These are phyloP conservation scores for Chaetomium globosum DNA, from an alignment of 2,329 filamentous ascomycete genomes.

Conservation along the genomic window DNA sequence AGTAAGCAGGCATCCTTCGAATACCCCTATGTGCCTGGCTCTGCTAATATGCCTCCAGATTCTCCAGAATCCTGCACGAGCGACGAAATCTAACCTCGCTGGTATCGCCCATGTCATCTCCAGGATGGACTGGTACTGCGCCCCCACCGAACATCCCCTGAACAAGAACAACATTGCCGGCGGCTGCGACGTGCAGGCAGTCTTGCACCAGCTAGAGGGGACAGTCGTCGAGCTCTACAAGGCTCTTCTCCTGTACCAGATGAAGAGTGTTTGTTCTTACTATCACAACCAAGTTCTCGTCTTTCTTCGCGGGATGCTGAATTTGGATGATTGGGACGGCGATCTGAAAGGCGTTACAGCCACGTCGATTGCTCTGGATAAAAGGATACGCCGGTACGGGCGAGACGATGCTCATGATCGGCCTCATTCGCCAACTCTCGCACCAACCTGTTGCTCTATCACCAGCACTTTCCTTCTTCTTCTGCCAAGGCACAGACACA, in stretches of 20 bases:
- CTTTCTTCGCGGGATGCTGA: too few relatives aligned
- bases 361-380: conserved; percentile 31
- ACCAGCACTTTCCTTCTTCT: conserved; percentile 17
- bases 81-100: conserved; percentile 20
- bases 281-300: conserved; percentile 37
- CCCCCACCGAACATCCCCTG: conserved; percentile 29
- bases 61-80: too few relatives aligned
- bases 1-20: conserved; percentile 22
- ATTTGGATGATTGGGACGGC: too few relatives aligned
- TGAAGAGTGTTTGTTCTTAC: conserved; percentile 40
- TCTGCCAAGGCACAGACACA: neutral
- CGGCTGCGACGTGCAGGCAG: neutral
- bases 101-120: conserved; percentile 32
- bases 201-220: conserved; percentile 28
- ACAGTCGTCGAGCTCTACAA: conserved; percentile 42
- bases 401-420: conserved; percentile 35
- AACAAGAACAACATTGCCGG: conserved; percentile 19
- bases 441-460: conserved; percentile 18
- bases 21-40: conserved; percentile 13
- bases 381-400: conserved; percentile 33
- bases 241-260: too few relatives aligned
- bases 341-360: neutral
- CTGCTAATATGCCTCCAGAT: conserved; percentile 15
- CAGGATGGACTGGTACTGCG: conserved; percentile 35
- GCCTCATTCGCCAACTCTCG: conserved; percentile 30